These are phyloP conservation scores for Globisporangium middletonii DNA, from an alignment of 352 stramenopile species.

Conservation along the genomic window DNA sequence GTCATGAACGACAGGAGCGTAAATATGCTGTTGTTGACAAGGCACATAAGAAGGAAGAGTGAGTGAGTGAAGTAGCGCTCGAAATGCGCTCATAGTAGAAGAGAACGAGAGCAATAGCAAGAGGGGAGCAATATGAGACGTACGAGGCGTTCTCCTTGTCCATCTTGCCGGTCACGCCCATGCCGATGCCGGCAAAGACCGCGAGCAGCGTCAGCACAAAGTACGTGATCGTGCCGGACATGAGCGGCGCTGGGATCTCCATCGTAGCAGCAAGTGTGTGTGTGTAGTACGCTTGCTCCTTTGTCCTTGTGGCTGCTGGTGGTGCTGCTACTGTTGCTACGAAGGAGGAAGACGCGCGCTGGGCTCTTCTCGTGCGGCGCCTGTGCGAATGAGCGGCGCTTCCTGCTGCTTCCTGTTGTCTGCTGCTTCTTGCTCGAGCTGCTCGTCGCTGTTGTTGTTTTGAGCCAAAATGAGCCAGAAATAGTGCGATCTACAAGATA, in stretches of 20 bases:
- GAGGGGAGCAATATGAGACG: slow-evolving; percentile 20
- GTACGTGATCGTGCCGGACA: slow-evolving; percentile 84
- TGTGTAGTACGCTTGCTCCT: neutral
- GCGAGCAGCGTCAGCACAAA: slow-evolving; percentile 79
- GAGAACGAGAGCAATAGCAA: neutral
- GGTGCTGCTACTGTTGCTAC: no score
- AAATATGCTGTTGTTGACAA: slow-evolving; percentile 58
- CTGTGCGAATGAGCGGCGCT: no score
- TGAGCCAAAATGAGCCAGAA: no score
- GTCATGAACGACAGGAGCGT: slow-evolving; percentile 78
- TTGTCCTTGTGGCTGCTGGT: neutral
- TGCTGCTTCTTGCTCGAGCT: no score
- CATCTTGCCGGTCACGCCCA: slow-evolving; percentile 81
- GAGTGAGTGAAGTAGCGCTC: neutral
- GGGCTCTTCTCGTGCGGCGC: neutral
- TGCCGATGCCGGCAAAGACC: slow-evolving; percentile 69
- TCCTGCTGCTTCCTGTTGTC: no score
- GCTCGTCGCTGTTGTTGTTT: no score
- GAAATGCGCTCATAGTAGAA: neutral
- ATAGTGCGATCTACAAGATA: no score
- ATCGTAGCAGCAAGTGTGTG: slow-evolving; percentile 20
- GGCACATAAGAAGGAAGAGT: neutral
- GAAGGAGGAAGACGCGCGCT: no score
- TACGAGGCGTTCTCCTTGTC: slow-evolving; percentile 83
- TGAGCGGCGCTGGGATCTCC: slow-evolving; percentile 68